Base-by-base conservation (phyloP, 2,329 filamentous ascomycete genomes). In the Apiospora malaysiana region DNA sequence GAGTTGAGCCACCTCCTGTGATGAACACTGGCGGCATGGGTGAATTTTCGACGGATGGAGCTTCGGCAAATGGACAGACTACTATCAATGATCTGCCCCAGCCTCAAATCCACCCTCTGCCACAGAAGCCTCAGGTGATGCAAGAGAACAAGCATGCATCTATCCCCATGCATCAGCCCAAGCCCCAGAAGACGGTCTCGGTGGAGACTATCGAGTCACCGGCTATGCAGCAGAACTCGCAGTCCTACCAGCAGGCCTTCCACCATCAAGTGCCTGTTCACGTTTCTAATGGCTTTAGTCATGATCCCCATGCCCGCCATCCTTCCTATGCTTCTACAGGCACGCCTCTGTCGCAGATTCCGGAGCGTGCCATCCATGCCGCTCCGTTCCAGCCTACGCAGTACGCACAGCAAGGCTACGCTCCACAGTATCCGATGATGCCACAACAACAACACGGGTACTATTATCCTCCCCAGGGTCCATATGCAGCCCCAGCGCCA, bases 131-230 rank as follows among this genome's bases (percentile, higher is more conserved):
- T 46, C 65, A 88, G 40, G 80, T 82, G 25, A 86, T 88, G 80
- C 85, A 89, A 75, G 88, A 91, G 78, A 90, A 85, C 75, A 83
- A 86, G 59, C 81, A 85, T 6, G 85, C 80, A 74, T 81, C 83
- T 59, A 84, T 89, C 75, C 89, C 94, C 0, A 97, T 98, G 91
- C 94, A 98, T 79, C 96, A 98, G 80, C 96, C 96, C 71, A 92
- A 94, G 69, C 95, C 96, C 10, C 95, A 98, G 81, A 98, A 98
- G 85, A 88, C 94, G 7, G 94, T 98, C 43, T 98, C 95, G 12
- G 91, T 98, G 71, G 93, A 94, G 71, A 94, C 94, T 77, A 97
- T 98, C 75, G 96, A 98, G 81, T 93, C 93, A 9, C 94, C 95
- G 4, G 90, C 89, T 6, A 86, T 83, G 76, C 79, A 82, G 71